phyloP scores from a whole-genome alignment of 1,139 yeast species.

The Geotrichum macrosporum region DNA sequence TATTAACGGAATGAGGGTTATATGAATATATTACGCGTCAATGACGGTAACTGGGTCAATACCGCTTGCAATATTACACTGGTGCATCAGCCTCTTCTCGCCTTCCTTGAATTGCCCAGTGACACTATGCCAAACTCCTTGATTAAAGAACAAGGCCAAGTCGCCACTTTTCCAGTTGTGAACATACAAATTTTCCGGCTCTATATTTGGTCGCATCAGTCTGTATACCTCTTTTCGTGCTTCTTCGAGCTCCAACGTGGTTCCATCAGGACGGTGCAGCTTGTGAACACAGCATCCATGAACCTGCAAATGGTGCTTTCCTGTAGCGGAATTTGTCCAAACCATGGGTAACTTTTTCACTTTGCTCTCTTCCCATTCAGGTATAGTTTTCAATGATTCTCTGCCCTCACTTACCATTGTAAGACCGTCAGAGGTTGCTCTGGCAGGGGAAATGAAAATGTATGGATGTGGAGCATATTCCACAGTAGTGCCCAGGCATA shows the following conservation, averaged over 20 bases:
- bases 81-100: constrained; percentile 82
- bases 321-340: constrained; percentile 88
- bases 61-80: constrained; percentile 83
- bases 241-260: constrained; percentile 56
- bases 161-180: constrained; percentile 82
- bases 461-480: constrained; percentile 91
- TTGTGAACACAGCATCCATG: constrained; percentile 75
- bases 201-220: constrained; percentile 77
- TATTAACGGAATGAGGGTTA: too few relatives aligned
- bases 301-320: constrained; percentile 71
- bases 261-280: constrained; percentile 54
- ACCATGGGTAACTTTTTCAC: constrained; percentile 74
- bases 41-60: constrained; percentile 49
- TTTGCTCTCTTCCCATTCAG: constrained; percentile 73
- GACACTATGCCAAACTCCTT: constrained; percentile 87
- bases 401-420: constrained; percentile 78
- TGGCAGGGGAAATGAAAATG: constrained; percentile 72
- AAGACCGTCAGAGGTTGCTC: constrained; percentile 77
- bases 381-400: constrained; percentile 63
- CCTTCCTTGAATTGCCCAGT: constrained; percentile 78
- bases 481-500: constrained; percentile 69
- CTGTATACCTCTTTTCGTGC: constrained; percentile 66
- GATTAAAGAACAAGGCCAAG: constrained; percentile 74
- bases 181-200: constrained; percentile 66
- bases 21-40: not conserved